These are phyloP conservation scores for Exophiala phaeomuriformis DNA, from an alignment of 2,329 filamentous ascomycete genomes.

Conservation along the genomic window DNA sequence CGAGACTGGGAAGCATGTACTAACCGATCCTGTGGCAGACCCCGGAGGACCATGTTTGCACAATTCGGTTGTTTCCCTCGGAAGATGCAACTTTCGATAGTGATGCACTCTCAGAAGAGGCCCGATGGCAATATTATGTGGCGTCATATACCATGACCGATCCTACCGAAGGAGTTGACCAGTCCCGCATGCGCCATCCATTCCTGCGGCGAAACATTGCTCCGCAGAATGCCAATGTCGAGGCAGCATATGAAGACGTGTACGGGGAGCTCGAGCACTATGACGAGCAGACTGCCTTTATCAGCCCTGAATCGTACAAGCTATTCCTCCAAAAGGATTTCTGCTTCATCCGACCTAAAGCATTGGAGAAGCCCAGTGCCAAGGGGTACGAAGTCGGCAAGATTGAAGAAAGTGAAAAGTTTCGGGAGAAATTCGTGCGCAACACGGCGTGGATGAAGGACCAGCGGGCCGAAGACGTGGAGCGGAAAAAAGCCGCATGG, in stretches of 20 bases:
- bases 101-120: slow-evolving; percentile 56
- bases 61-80: slow-evolving; percentile 75
- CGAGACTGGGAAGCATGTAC: neutral
- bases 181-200: slow-evolving; percentile 58
- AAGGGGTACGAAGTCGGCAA: slow-evolving; percentile 29
- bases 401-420: slow-evolving; percentile 41
- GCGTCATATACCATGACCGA: slow-evolving; percentile 84
- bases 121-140: slow-evolving; percentile 88
- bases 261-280: slow-evolving; percentile 50
- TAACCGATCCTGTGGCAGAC: slow-evolving; percentile 45
- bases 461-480: slow-evolving; percentile 44
- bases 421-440: slow-evolving; percentile 47
- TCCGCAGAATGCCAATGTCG: slow-evolving; percentile 54
- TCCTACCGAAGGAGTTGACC: slow-evolving; percentile 70
- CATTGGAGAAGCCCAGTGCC: slow-evolving; percentile 30
- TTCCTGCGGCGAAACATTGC: slow-evolving; percentile 67
- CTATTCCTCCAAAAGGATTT: slow-evolving; percentile 66
- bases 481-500: slow-evolving; percentile 27
- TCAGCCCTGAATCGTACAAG: slow-evolving; percentile 71
- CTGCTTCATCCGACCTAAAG: slow-evolving; percentile 43
- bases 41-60: slow-evolving; percentile 60
- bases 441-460: slow-evolving; percentile 47
- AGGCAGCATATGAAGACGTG: slow-evolving; percentile 54
- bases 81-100: slow-evolving; percentile 74
- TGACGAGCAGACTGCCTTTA: slow-evolving; percentile 63